These are phyloP conservation scores for Fomitopsis pulvina DNA, from an alignment of 768 basidiomycete genomes.

Conservation along the genomic window DNA sequence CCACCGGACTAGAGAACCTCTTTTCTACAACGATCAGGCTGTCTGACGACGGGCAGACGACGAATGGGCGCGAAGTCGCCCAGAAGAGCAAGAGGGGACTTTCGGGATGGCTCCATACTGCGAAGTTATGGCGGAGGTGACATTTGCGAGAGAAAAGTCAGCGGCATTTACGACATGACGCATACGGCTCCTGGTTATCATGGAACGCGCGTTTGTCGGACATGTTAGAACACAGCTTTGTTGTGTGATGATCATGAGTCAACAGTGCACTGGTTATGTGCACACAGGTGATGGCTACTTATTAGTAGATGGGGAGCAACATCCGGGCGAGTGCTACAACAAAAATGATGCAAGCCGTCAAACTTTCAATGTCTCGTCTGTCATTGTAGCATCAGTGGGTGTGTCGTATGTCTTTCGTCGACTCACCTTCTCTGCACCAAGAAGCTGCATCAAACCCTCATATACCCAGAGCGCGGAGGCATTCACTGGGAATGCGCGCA, in stretches of 20 bases:
- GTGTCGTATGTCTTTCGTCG: not conserved
- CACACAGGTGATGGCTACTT: too few species aligned
- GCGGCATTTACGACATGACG: too few species aligned
- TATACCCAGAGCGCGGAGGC: conserved; percentile 76
- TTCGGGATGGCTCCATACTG: not conserved
- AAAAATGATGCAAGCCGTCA: not conserved
- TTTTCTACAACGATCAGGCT: conserved; percentile 49
- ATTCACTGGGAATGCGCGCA: conserved; percentile 75
- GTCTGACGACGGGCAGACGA: conserved; percentile 14
- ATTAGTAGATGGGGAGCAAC: too few species aligned
- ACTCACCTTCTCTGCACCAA: conserved; percentile 62
- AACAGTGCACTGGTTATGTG: too few species aligned
- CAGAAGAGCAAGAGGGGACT: not conserved
- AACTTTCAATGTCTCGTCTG: conserved; percentile 37
- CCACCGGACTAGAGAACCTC: conserved; percentile 68
- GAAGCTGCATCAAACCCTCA: conserved; percentile 59
- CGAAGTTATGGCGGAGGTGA: not conserved
- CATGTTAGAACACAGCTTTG: too few species aligned
- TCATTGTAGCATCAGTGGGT: conserved; percentile 1
- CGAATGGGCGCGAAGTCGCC: not conserved
- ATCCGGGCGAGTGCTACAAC: too few species aligned
- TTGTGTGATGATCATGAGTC: too few species aligned
- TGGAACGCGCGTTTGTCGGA: too few species aligned
- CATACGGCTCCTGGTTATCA: too few species aligned
- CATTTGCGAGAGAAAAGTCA: too few species aligned